These are phyloP conservation scores for Serendipita sp. DNA, from an alignment of 768 basidiomycete genomes.

Conservation along the genomic window DNA sequence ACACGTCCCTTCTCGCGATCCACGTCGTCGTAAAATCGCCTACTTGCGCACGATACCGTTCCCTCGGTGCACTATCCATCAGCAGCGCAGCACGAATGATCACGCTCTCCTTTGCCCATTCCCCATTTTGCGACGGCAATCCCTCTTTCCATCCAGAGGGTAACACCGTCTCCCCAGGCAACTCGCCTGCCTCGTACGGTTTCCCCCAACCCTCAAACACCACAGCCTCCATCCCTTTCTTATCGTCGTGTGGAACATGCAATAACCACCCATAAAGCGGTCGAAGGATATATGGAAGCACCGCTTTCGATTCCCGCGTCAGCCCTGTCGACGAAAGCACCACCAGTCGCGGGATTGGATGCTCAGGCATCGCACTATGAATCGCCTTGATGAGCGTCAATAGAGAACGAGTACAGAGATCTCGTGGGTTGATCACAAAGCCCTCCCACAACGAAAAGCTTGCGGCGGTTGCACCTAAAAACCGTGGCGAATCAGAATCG, in stretches of 20 bases:
- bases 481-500: not conserved
- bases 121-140: constrained; percentile 30
- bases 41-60: constrained; percentile 19
- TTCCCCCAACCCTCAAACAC: not conserved
- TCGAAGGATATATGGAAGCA: constrained; percentile 34
- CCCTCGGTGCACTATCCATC: constrained; percentile 38
- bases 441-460: constrained; percentile 34
- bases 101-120: constrained; percentile 28
- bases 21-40: constrained; percentile 26
- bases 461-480: constrained; percentile 30
- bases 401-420: constrained; percentile 44
- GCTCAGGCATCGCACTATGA: not conserved
- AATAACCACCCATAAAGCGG: constrained; percentile 35
- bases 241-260: constrained; percentile 38
- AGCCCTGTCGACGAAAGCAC: constrained; percentile 38
- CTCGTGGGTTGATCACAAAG: constrained; percentile 30
- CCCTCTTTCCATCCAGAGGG: constrained; percentile 29
- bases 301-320: constrained; percentile 28
- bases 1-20: constrained; percentile 48
- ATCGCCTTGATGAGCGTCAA: constrained; percentile 30
- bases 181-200: constrained; percentile 13
- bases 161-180: constrained; percentile 27
- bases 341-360: constrained; percentile 34
- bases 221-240: constrained; percentile 38
- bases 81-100: constrained; percentile 44